A percentile compares a stretch with the other conserved stretches of the same genome.
Evolutionary conservation across 495 filamentous ascomycete genomes (phyloP).

Genomic region (Penicillium salamii): DNA sequence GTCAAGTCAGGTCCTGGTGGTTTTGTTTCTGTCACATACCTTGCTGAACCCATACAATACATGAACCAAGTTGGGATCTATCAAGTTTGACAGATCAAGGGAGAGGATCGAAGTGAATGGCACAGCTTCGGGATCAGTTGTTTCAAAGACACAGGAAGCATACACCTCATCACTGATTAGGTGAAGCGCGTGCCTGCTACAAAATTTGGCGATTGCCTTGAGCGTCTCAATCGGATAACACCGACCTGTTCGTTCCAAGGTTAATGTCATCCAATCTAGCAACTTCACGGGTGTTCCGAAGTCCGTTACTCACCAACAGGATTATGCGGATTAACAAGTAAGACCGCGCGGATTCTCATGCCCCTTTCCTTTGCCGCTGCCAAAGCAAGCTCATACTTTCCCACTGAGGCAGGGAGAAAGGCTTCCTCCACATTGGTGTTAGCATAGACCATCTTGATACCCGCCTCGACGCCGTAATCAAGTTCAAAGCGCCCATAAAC

Average conservation of each 20-base stretch:
- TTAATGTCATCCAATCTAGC: neutral
- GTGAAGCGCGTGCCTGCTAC: constrained; percentile 52
- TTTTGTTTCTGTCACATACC: constrained; percentile 4
- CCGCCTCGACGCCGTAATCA: constrained; percentile 34
- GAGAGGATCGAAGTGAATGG: constrained; percentile 53
- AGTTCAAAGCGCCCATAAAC: constrained; percentile 41
- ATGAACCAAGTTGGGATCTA: constrained; percentile 51
- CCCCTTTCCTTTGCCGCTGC: constrained; percentile 12
- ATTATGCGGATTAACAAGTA: constrained; percentile 44
- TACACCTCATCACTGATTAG: constrained; percentile 63
- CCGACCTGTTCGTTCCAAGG: constrained; percentile 32
- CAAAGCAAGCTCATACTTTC: constrained; percentile 33
- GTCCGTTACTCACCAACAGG: constrained; percentile 41
- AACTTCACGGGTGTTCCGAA: no score
- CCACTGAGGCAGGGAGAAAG: constrained; percentile 24
- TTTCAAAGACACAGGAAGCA: constrained; percentile 50
- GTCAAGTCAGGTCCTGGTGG: neutral
- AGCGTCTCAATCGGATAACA: constrained; percentile 53
- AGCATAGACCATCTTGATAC: constrained; percentile 36
- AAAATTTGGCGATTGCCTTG: constrained; percentile 48
- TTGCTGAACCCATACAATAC: constrained; percentile 60
- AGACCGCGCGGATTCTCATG: constrained; percentile 20
- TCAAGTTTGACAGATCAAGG: constrained; percentile 40
- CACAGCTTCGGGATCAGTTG: constrained; percentile 28
- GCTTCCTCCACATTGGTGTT: constrained; percentile 27